These are phyloP conservation scores for Alternaria solani DNA, from an alignment of 2,329 filamentous ascomycete genomes.

Conservation along the genomic window DNA sequence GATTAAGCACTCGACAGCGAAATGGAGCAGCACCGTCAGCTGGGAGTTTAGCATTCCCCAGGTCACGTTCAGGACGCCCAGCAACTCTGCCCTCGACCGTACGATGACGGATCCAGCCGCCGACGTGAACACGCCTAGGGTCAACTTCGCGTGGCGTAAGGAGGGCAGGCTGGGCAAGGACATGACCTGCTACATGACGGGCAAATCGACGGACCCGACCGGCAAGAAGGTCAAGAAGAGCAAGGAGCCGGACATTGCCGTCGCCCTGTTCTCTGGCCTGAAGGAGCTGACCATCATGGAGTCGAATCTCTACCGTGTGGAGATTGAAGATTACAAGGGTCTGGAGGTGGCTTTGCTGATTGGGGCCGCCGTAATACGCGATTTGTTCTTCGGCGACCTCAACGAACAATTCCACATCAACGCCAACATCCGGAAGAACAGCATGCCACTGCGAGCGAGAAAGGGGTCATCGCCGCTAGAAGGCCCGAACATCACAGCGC, in stretches of 20 bases:
- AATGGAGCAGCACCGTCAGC: conserved; percentile 79
- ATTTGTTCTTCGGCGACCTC: conserved; percentile 69
- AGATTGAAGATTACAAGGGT: conserved; percentile 93
- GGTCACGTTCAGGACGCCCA: conserved; percentile 82
- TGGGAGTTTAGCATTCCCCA: conserved; percentile 96
- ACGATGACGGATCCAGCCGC: conserved; percentile 68
- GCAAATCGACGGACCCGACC: conserved; percentile 71
- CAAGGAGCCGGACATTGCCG: conserved; percentile 93
- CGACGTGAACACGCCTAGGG: conserved; percentile 67
- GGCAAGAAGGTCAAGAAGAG: conserved; percentile 71
- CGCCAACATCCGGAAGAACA: conserved; percentile 49
- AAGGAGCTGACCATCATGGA: conserved; percentile 90
- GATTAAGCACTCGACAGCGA: conserved; percentile 74
- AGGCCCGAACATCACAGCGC: conserved; percentile 37
- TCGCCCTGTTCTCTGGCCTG: conserved; percentile 79
- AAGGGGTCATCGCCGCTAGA: conserved; percentile 47
- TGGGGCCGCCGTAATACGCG: conserved; percentile 66
- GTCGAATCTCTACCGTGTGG: conserved; percentile 86
- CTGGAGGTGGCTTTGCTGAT: conserved; percentile 81
- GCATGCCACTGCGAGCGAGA: conserved; percentile 42
- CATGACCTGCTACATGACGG: conserved; percentile 86
- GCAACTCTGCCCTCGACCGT: conserved; percentile 78
- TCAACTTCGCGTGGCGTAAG: conserved; percentile 87
- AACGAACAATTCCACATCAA: conserved; percentile 81
- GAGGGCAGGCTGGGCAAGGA: conserved; percentile 87